Conservation (phyloP, 441 rosid species). For the Aleurites moluccanus region DNA sequence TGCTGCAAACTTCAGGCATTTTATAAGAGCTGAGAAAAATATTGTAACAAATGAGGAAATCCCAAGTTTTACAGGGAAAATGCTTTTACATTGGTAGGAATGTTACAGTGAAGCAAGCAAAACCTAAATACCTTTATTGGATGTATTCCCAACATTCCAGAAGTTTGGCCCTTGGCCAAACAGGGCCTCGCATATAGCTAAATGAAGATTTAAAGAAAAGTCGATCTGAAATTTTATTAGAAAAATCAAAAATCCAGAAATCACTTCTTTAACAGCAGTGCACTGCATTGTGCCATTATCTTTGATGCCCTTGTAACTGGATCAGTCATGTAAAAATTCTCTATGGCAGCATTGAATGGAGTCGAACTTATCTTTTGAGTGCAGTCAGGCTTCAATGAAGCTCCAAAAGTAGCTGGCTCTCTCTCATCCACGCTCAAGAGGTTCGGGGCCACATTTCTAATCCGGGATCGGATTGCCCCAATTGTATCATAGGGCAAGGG, state of each 20-base stretch:
- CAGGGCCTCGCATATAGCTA: conserved; percentile 22
- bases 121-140: conserved; percentile 35
- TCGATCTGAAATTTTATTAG: conserved; percentile 35
- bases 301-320: conserved; percentile 95
- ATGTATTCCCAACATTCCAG: conserved; percentile 23
- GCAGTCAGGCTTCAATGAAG: conserved; percentile 55
- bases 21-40: conserved; percentile 2
- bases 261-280: conserved; percentile 69
- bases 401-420: conserved; percentile 67
- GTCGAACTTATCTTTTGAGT: conserved; percentile 44
- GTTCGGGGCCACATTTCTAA: conserved; percentile 79
- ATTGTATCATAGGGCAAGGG: conserved; percentile 68
- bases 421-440: conserved; percentile 66
- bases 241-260: conserved; percentile 18
- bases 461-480: conserved; percentile 62
- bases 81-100: conserved; percentile 25
- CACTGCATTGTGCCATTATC: conserved; percentile 96
- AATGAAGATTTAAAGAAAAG: conserved; percentile 22
- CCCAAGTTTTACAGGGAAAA: conserved; percentile 10
- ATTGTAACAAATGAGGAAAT: not conserved
- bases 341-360: conserved; percentile 55
- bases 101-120: conserved; percentile 24
- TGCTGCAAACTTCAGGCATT: conserved; percentile 7
- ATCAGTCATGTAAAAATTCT: conserved; percentile 93
- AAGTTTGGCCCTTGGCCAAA: conserved; percentile 20